Conservation (phyloP, 129 eudicot genomes). For the Flaveria bidentis region DNA sequence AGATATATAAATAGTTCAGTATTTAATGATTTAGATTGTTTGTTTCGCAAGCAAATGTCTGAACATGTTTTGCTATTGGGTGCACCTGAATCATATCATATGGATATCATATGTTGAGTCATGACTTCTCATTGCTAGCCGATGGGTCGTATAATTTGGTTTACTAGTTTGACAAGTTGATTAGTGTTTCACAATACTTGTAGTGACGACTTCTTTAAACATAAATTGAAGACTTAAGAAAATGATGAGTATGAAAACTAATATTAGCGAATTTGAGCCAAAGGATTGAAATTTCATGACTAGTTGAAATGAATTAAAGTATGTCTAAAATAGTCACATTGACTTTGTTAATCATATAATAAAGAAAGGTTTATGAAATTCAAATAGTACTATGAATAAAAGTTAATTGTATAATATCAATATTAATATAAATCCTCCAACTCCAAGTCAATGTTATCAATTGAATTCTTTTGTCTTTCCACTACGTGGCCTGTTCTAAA, state of each 20-base stretch:
- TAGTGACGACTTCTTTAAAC: too few relatives aligned
- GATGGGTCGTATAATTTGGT: background rate
- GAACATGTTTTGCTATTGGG: too few relatives aligned
- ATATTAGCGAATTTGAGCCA: too few relatives aligned
- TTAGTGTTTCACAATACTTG: background rate
- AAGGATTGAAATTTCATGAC: background rate
- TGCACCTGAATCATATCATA: too few relatives aligned
- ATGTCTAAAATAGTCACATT: background rate
- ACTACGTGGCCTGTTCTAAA: conserved; percentile 19
- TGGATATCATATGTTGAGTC: too few relatives aligned
- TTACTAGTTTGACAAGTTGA: background rate
- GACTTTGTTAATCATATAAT: background rate
- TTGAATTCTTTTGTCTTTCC: conserved; percentile 1
- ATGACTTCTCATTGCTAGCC: background rate
- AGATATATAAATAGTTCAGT: too few relatives aligned
- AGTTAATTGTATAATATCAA: background rate
- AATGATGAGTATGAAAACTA: too few relatives aligned
- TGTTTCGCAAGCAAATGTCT: too few relatives aligned
- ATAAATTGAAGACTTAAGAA: too few relatives aligned
- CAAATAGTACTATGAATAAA: background rate
- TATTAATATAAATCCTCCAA: conserved; percentile 1
- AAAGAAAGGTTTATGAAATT: background rate
- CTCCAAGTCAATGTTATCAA: conserved; percentile 5
- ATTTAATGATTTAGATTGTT: too few relatives aligned
- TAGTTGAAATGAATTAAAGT: background rate